Percentiles rank a stretch among this genome's conserved stretches.
These are phyloP conservation scores for Trifolium repens DNA, from an alignment of 306 rosid genomes.

Conservation along the genomic window DNA sequence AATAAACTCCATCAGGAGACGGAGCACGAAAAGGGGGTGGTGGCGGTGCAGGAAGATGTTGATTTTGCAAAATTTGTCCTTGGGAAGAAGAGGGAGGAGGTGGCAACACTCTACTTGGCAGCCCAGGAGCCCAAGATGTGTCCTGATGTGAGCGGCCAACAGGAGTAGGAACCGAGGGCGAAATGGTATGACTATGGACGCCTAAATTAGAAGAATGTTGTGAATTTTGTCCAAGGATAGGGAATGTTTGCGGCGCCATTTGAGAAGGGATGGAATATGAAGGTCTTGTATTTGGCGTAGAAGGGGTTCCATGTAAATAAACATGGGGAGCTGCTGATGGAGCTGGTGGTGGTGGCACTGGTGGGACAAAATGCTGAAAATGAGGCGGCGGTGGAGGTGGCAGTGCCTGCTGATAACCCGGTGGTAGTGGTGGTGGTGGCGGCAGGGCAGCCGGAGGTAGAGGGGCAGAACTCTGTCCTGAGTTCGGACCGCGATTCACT, in stretches of 20 bases:
- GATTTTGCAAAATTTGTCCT: constrained; percentile 52
- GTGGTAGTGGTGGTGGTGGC: constrained; percentile 38
- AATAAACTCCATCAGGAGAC: constrained; percentile 41
- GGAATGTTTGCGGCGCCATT: constrained; percentile 42
- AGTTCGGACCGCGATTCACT: constrained; percentile 55
- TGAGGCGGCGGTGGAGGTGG: constrained; percentile 40
- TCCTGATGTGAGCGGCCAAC: constrained; percentile 45
- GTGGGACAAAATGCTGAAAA: constrained; percentile 51
- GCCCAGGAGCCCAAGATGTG: constrained; percentile 49
- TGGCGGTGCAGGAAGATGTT: constrained; percentile 50
- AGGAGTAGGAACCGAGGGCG: constrained; percentile 40
- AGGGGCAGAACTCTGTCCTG: constrained; percentile 54
- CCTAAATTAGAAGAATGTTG: constrained; percentile 55
- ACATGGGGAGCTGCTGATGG: constrained; percentile 49
- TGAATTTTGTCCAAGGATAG: constrained; percentile 45
- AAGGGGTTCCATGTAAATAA: constrained; percentile 57
- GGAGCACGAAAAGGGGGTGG: constrained; percentile 47
- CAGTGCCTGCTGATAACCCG: constrained; percentile 52
- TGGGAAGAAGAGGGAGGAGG: constrained; percentile 53
- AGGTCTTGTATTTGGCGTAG: constrained; percentile 48
- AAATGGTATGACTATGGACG: constrained; percentile 45
- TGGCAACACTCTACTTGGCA: constrained; percentile 49
- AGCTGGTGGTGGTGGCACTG: too few relatives aligned
- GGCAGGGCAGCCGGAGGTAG: constrained; percentile 40
- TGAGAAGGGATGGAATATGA: constrained; percentile 48